Evolutionary conservation across 306 rosid species (phyloP).

Genomic region (Rosa multiflora): DNA sequence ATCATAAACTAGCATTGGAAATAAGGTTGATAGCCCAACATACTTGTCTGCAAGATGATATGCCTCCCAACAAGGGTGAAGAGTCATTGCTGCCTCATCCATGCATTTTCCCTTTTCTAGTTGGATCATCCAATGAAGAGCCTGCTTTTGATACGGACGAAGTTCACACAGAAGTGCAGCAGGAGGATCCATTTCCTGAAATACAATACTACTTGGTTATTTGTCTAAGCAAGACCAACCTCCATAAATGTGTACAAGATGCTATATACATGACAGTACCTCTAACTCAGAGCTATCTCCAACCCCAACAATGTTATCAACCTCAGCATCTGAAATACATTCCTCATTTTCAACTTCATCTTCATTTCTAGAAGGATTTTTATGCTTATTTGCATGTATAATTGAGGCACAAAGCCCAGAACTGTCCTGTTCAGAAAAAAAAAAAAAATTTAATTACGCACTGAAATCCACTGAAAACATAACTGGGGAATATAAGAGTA

Average conservation of each 20-base stretch:
- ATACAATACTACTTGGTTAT: slow-evolving; percentile 25
- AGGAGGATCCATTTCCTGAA: slow-evolving; percentile 91
- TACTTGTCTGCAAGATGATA: slow-evolving; percentile 82
- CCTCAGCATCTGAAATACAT: slow-evolving; percentile 64
- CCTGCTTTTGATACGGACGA: slow-evolving; percentile 90
- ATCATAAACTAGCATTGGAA: slow-evolving; percentile 6
- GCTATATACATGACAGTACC: slow-evolving; percentile 44
- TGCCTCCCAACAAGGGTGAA: slow-evolving; percentile 98
- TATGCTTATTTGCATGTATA: slow-evolving; percentile 32
- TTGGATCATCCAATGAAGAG: slow-evolving; percentile 85
- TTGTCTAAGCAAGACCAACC: slow-evolving; percentile 24
- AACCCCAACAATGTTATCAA: slow-evolving; percentile 84
- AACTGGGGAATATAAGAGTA: slow-evolving; percentile 9
- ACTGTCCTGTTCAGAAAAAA: slow-evolving; percentile 38
- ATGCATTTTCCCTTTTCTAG: slow-evolving; percentile 72
- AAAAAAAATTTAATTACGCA: not conserved
- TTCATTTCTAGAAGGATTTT: slow-evolving; percentile 53
- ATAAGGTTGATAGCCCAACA: slow-evolving; percentile 20
- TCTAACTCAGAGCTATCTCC: slow-evolving; percentile 77
- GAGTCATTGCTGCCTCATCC: slow-evolving; percentile 69
- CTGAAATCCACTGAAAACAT: slow-evolving; percentile 14
- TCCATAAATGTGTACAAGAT: slow-evolving; percentile 23
- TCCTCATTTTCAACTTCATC: slow-evolving; percentile 56
- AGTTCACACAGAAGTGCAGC: slow-evolving; percentile 70
- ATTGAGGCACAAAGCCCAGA: slow-evolving; percentile 50